These are phyloP conservation scores for Kodamaea lidongshanica DNA, from an alignment of 805 yeast species.

Conservation along the genomic window DNA sequence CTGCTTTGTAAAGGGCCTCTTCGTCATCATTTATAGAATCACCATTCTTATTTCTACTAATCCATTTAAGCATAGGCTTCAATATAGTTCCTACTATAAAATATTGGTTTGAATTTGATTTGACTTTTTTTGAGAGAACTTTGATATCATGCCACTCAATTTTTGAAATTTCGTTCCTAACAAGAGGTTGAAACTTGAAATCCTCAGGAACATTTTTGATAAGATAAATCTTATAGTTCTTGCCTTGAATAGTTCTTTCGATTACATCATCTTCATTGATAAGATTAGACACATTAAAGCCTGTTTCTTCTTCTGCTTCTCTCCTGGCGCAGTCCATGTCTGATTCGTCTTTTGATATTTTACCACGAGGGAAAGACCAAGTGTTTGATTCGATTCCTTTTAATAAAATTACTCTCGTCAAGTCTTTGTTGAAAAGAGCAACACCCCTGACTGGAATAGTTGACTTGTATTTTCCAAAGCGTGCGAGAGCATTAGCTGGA, in stretches of 20 bases:
- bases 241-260: conserved; percentile 76
- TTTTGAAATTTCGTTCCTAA: conserved; percentile 79
- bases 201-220: conserved; percentile 74
- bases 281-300: conserved; percentile 70
- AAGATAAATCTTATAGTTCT: conserved; percentile 78
- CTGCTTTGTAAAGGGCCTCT: conserved; percentile 57
- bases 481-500: conserved; percentile 69
- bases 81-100: conserved; percentile 45
- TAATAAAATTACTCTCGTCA: conserved; percentile 71
- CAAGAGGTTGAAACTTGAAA: conserved; percentile 69
- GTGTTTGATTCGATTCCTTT: conserved; percentile 72
- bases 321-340: conserved; percentile 87
- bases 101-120: conserved; percentile 31
- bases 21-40: conserved; percentile 46
- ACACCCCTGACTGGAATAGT: conserved; percentile 96
- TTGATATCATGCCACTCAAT: conserved; percentile 73
- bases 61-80: conserved; percentile 50
- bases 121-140: conserved; percentile 33
- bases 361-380: conserved; percentile 98
- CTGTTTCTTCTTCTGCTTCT: conserved; percentile 91
- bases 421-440: conserved; percentile 66
- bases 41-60: conserved; percentile 46
- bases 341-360: conserved; percentile 86
- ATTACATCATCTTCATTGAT: conserved; percentile 66
- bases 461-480: conserved; percentile 79